phyloP scores from a whole-genome alignment of 345 rosid species.

The Salix exigua region DNA sequence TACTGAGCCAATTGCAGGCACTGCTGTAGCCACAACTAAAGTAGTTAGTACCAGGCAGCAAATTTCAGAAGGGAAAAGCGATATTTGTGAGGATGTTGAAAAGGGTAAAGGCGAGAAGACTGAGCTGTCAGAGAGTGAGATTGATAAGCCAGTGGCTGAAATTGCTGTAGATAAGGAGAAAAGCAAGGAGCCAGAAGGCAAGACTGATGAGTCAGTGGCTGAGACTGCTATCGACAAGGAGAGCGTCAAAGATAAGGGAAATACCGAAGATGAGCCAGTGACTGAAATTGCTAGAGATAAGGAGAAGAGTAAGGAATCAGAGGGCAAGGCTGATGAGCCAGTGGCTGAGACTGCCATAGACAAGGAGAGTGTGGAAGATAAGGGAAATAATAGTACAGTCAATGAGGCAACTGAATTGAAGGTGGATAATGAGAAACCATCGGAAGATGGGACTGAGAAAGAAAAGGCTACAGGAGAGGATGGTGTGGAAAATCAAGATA shows the following conservation, averaged over 20 bases:
- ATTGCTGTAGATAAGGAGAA: background rate
- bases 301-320: background rate
- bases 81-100: conserved; percentile 15
- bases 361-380: conserved; percentile 25
- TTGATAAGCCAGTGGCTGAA: conserved; percentile 23
- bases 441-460: background rate
- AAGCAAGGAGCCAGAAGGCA: background rate
- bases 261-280: conserved; percentile 16
- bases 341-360: conserved; percentile 22
- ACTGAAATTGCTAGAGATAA: conserved; percentile 1
- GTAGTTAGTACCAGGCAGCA: conserved; percentile 21
- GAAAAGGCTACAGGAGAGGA: conserved; percentile 11
- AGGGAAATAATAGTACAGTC: conserved; percentile 18
- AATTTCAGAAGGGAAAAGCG: conserved; percentile 23
- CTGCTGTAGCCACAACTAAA: conserved; percentile 27
- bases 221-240: conserved; percentile 28
- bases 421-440: conserved; percentile 26
- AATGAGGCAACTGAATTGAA: conserved; percentile 41
- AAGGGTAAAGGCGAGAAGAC: conserved; percentile 32
- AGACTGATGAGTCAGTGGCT: background rate
- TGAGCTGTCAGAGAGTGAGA: conserved; percentile 21
- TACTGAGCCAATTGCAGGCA: conserved; percentile 23
- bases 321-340: conserved; percentile 3
- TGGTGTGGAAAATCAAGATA: conserved; percentile 27
- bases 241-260: conserved; percentile 22